Percentiles rank a stretch among this genome's conserved stretches.
Conservation (phyloP, 2,329 filamentous ascomycete genomes). For the Podosphaera fusca region DNA sequence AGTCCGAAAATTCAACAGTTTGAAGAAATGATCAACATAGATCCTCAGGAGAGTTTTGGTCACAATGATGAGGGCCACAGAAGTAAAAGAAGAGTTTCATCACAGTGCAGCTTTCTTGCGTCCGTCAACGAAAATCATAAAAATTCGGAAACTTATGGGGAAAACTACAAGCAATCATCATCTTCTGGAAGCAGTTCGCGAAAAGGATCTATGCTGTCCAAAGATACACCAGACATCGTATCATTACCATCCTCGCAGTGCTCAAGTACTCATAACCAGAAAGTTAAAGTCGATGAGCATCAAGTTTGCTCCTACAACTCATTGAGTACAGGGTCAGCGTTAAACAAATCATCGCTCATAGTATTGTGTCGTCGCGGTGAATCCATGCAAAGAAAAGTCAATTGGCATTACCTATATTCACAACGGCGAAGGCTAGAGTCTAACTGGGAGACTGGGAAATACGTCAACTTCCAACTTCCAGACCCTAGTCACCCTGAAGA, state of each 20-base stretch:
- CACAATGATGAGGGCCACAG: constrained; percentile 24
- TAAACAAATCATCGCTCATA: constrained; percentile 16
- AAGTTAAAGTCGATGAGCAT: not conserved
- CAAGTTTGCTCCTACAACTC: no score
- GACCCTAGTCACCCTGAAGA: constrained; percentile 61
- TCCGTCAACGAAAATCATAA: constrained; percentile 21
- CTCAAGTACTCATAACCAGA: not conserved
- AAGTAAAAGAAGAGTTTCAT: constrained; percentile 31
- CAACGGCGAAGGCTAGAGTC: constrained; percentile 65
- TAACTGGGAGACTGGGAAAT: constrained; percentile 75
- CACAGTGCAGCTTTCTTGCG: constrained; percentile 15
- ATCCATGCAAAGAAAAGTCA: constrained; percentile 36
- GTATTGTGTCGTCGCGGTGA: constrained; percentile 25
- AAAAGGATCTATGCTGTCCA: not conserved
- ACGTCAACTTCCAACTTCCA: constrained; percentile 70
- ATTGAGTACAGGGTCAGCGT: not conserved
- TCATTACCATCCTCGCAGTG: not conserved
- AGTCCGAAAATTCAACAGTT: constrained; percentile 38
- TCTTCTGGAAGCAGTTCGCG: constrained; percentile 12
- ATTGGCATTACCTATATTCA: constrained; percentile 85
- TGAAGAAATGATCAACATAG: constrained; percentile 28
- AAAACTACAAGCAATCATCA: constrained; percentile 4
- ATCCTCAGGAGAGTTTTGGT: constrained; percentile 6
- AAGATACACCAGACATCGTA: not conserved
- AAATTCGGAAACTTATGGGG: constrained; percentile 23